phyloP scores from a whole-genome alignment of 2,329 filamentous ascomycete species.

The Rhytidhysteron rufulum region DNA sequence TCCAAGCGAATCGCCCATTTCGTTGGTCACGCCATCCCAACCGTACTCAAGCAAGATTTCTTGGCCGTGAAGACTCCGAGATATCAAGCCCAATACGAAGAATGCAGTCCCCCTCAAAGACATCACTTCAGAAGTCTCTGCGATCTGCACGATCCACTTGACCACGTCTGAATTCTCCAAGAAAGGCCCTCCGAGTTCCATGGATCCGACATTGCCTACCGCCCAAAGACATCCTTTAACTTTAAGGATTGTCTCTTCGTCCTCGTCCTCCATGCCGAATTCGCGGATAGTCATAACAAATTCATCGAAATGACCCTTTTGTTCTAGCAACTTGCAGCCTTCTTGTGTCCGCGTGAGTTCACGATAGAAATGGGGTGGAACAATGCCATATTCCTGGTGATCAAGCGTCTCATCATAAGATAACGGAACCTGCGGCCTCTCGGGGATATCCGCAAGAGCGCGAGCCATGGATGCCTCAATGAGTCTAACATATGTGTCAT shows the following conservation, averaged over 20 bases:
- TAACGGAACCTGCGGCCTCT: slow-evolving; percentile 50
- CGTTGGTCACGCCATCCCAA: slow-evolving; percentile 88
- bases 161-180: slow-evolving; percentile 88
- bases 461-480: slow-evolving; percentile 94
- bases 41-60: slow-evolving; percentile 86
- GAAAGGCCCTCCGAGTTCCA: slow-evolving; percentile 95
- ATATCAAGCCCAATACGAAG: slow-evolving; percentile 90
- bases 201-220: slow-evolving; percentile 94
- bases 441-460: slow-evolving; percentile 63
- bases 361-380: slow-evolving; percentile 97
- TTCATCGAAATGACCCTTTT: slow-evolving; percentile 95
- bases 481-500: slow-evolving; percentile 90
- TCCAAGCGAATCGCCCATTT: slow-evolving; percentile 76
- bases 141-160: slow-evolving; percentile 80
- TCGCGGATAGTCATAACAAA: slow-evolving; percentile 87
- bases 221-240: slow-evolving; percentile 98
- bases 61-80: slow-evolving; percentile 83
- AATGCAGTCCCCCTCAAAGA: slow-evolving; percentile 93
- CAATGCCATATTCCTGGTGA: slow-evolving; percentile 51
- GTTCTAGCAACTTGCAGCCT: slow-evolving; percentile 81
- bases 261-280: slow-evolving; percentile 78
- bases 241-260: slow-evolving; percentile 80
- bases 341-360: slow-evolving; percentile 90
- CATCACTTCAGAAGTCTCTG: slow-evolving; percentile 83
- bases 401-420: slow-evolving; percentile 45